Evolutionary conservation across 1,284 basidiomycete genomes (phyloP).

Genomic region (Ustilago esculenta): DNA sequence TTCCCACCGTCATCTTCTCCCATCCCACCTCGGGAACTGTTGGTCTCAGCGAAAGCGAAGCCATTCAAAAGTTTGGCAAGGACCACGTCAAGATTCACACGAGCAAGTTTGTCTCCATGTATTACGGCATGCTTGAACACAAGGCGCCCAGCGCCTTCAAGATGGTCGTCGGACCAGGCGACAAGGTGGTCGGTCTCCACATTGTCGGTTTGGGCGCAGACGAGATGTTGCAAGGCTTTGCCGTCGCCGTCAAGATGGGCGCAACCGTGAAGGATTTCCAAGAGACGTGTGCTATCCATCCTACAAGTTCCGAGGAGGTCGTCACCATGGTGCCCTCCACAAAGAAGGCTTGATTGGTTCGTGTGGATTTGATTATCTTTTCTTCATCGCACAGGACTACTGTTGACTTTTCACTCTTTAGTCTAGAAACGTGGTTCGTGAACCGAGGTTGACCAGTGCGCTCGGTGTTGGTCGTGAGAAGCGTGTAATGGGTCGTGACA

Average conservation of each 20-base stretch:
- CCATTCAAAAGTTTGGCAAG: conserved; percentile 84
- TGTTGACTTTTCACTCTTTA: too few species aligned
- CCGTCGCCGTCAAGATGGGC: conserved; percentile 94
- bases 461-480: too few species aligned
- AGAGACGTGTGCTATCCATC: conserved; percentile 66
- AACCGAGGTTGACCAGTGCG: too few species aligned
- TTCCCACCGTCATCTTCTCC: conserved; percentile 72
- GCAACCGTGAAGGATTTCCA: conserved; percentile 68
- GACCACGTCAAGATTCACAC: conserved; percentile 88
- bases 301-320: conserved; percentile 63
- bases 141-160: conserved; percentile 85
- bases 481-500: too few species aligned
- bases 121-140: conserved; percentile 65
- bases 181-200: conserved; percentile 93
- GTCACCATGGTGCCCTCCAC: conserved; percentile 50
- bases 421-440: too few species aligned
- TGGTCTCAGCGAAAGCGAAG: conserved; percentile 81
- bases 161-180: conserved; percentile 85
- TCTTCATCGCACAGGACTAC: too few species aligned
- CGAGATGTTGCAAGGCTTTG: conserved; percentile 93
- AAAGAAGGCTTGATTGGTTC: conserved; percentile 23
- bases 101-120: conserved; percentile 69
- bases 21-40: conserved; percentile 59
- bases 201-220: conserved; percentile 85
- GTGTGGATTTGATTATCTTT: too few species aligned